Base-by-base conservation (phyloP, 495 filamentous ascomycete genomes). In the Aspergillus nanangensis region DNA sequence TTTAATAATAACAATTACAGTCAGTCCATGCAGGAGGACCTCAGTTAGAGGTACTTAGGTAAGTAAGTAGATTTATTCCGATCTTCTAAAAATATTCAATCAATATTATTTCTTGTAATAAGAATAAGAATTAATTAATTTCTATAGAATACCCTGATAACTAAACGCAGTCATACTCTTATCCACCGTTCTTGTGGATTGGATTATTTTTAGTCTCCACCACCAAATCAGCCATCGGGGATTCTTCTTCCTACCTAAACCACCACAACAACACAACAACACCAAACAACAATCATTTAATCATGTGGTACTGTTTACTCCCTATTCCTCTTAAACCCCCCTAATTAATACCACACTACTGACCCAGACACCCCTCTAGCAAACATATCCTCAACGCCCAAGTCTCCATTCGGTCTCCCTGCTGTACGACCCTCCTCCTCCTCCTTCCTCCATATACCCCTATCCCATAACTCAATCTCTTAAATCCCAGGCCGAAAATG, bases 311-410 rank as follows among this genome's bases (percentile, higher is more conserved):
- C 15, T 20, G 35, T 24, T 13, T 36, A 25, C 24, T 20, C 29
- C 37, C 41, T 41, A 22, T 43, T 31, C 32, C 31, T 29, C 8
- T 20, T 31, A 21, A 5, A 17, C 27, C 17, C 36, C n/a, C 17
- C 23, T 23, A 17, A n/a, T 21, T 22, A 15, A 40, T 18, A 27
- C 41, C 35, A 51, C 14, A 20, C 31, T 32, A 46, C 50, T 40
- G 14, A 18, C 40, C 25, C 61, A 20, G 31, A 4, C 9, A 18
- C 3, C 27, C 19, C 11, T 19, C 17, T 33, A 82, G 93, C 74
- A 96, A 98, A 82, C 93, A 98, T 75, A 73, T 98, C 57, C 82
- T 98, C 60, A 98, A 98, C 74, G 93, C 93, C 39, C 93, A 98
- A 72, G 93, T 98, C 50, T 76, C 92, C 44, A 92, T 98, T 73